phyloP scores from a whole-genome alignment of 257 asterid genomes.

The Solanum paucissectum region DNA sequence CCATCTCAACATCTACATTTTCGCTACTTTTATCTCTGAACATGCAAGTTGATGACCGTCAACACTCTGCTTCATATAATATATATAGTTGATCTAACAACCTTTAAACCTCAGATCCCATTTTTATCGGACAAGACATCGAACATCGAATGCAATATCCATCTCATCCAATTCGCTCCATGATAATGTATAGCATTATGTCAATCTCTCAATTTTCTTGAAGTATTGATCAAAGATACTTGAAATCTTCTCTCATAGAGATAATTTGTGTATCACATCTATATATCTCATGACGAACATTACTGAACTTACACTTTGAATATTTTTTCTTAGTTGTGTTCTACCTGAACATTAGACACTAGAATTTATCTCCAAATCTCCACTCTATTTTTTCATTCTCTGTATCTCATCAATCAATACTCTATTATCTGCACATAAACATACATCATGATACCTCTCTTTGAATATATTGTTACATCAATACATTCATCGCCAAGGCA shows the following conservation, averaged over 20 bases:
- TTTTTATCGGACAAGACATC: neutral
- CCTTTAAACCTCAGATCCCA: neutral
- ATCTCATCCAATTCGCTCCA: neutral
- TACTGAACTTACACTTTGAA: neutral
- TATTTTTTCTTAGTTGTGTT: neutral
- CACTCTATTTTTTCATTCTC: no score
- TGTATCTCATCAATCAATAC: neutral
- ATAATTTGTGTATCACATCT: neutral
- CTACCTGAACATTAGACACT: neutral
- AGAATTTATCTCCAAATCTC: neutral
- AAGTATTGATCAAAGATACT: neutral
- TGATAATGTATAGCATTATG: neutral
- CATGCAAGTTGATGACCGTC: neutral
- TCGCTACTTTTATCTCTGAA: neutral
- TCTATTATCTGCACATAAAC: neutral
- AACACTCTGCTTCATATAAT: neutral
- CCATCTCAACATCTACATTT: neutral
- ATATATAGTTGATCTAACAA: neutral
- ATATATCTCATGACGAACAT: neutral
- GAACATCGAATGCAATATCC: neutral
- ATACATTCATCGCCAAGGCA: neutral
- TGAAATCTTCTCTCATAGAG: neutral
- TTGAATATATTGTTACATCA: neutral
- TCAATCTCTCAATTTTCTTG: neutral
- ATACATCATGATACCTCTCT: neutral